Conservation (phyloP, 768 basidiomycete species). For the Boletales sp. region DNA sequence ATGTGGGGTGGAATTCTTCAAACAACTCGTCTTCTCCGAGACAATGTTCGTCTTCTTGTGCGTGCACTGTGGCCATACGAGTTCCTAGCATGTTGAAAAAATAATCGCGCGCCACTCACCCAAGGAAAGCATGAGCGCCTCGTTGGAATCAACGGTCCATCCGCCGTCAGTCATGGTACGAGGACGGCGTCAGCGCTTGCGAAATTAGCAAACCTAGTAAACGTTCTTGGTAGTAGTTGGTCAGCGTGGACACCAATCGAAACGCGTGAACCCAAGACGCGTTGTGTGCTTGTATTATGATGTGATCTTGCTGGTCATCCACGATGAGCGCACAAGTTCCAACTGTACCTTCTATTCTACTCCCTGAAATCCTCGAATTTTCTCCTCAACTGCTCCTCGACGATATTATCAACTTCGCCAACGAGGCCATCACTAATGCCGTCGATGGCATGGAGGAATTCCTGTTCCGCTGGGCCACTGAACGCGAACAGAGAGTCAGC, state of each 20-base stretch:
- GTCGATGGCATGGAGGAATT: conserved; percentile 80
- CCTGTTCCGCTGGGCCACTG: conserved; percentile 69
- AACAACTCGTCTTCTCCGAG: conserved; percentile 57
- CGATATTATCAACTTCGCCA: conserved; percentile 80
- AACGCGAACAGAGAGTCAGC: conserved; percentile 46
- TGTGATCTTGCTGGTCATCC: conserved; percentile 1
- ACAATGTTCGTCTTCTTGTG: conserved; percentile 58
- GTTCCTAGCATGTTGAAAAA: conserved; percentile 1
- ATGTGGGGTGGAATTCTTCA: conserved; percentile 75
- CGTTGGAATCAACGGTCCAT: conserved; percentile 81
- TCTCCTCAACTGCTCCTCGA: conserved; percentile 82
- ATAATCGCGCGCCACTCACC: conserved; percentile 40
- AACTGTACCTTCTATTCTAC: conserved; percentile 22
- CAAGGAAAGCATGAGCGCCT: conserved; percentile 70
- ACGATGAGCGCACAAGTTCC: conserved; percentile 28
- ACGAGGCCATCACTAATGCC: conserved; percentile 73
- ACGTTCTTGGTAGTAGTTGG: too few relatives aligned
- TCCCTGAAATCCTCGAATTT: conserved; percentile 67
- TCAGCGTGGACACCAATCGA: too few relatives aligned
- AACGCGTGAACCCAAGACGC: conserved; percentile 10
- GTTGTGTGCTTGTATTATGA: conserved; percentile 28
- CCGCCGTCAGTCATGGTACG: conserved; percentile 31
- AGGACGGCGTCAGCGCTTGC: too few relatives aligned
- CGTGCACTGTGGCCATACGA: conserved; percentile 49
- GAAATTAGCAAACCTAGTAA: too few relatives aligned